phyloP scores from a whole-genome alignment of 345 rosid species.

The Acer saccharum region DNA sequence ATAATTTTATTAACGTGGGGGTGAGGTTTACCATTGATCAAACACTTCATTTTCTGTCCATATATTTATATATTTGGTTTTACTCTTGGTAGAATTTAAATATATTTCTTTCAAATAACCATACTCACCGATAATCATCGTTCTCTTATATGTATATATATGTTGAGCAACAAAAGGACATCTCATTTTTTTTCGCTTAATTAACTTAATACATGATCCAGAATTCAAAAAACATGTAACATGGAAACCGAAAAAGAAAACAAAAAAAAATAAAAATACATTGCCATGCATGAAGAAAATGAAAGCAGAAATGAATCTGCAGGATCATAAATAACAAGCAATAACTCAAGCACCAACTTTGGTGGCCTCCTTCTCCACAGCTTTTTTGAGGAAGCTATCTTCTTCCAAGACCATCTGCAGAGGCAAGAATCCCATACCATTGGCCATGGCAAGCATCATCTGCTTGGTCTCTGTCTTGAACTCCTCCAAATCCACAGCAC shows the following conservation, averaged over 20 bases:
- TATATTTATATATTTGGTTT: no score
- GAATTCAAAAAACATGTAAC: neutral
- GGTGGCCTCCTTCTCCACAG: conserved; percentile 43
- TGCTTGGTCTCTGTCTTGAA: conserved; percentile 45
- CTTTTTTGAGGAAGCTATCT: conserved; percentile 48
- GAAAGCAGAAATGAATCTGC: neutral
- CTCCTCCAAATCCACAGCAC: conserved; percentile 44
- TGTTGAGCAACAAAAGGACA: neutral
- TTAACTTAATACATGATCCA: neutral
- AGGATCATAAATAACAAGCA: neutral
- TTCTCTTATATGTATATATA: no score
- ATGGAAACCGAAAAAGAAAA: no score
- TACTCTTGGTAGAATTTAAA: no score
- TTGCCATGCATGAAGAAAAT: neutral
- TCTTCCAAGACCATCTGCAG: conserved; percentile 53
- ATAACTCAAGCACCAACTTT: conserved; percentile 14
- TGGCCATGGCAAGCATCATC: conserved; percentile 54
- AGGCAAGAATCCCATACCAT: conserved; percentile 52
- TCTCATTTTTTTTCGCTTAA: neutral
- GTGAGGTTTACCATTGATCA: no score
- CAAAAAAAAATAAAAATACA: neutral
- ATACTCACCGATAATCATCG: no score
- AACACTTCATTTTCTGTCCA: no score
- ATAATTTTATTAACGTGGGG: no score
- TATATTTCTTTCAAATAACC: no score